Evolutionary conservation across 495 filamentous ascomycete genomes (phyloP), one percentile per base, ranked within the genome.

Genomic region (Darksidea phi): DNA sequence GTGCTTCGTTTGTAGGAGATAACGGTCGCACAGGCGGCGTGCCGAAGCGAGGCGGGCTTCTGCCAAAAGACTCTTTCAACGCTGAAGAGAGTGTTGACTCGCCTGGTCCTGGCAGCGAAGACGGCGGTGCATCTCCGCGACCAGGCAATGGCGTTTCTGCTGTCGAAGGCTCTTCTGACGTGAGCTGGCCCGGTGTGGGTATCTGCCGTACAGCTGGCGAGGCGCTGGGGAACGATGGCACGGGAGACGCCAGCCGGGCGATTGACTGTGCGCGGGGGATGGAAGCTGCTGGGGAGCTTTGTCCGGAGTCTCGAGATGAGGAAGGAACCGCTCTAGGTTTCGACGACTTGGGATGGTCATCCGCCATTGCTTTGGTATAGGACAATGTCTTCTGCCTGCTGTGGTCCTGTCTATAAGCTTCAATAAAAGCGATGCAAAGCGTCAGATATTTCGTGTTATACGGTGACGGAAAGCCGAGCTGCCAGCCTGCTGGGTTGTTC

Each of bases 51-150:
- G 71, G 64, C 15, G 72, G 74, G 36, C 68, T 59, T 56, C 63
- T 58, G 36, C 66, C 67, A 34, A 73, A 69, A 1, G 70, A 68
- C 11, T 64, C 69, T 53, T 62, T 52, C 48, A 77, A 51, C 0
- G 75, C 75, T 24, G 73, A 66, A 2, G 75, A 69, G 12, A 77
- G 63, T 10, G 74, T 72, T 21, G 74, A 76, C 17, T 73, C 66
- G n/a, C 74, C 73, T 7, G 73, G 72, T 4, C 64, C 73, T 6
- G 69, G 68, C 2, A 71, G 49, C 17, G 73, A 74, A 4, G 65
- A 64, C 15, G 36, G 56, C n/a, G 54, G 56, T 15, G 54, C 41
- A 6, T 54, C 57, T 6, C 49, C 66, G 11, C 48, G 46, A 8
- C 74, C 74, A 4, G 73, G 63, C 10, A 76, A 50, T 1, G 74